Evolutionary conservation across 2,329 filamentous ascomycete species (phyloP).

Genomic region (Coniochaeta prunicola): DNA sequence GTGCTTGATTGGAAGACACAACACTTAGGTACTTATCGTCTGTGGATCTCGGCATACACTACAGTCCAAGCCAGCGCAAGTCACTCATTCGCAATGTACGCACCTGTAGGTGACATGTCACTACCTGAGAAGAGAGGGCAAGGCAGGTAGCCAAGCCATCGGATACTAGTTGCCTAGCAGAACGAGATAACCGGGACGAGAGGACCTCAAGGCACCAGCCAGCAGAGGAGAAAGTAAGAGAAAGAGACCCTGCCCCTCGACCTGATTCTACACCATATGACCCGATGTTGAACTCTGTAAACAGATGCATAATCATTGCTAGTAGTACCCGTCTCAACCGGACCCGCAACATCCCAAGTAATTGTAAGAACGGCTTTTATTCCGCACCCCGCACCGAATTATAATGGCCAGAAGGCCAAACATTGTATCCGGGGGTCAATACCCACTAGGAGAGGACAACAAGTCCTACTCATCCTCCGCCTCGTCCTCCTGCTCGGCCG

Average conservation of each 20-base stretch:
- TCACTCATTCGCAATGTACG: neutral
- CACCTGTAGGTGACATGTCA: neutral
- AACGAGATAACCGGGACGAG: neutral
- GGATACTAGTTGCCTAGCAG: neutral
- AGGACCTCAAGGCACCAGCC: no score
- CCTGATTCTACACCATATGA: no score
- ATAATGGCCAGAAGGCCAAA: neutral
- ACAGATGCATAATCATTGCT: neutral
- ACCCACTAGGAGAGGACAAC: neutral
- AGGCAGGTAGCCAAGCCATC: neutral
- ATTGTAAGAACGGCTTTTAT: neutral
- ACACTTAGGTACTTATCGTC: neutral
- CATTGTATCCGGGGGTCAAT: neutral
- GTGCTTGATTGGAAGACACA: neutral
- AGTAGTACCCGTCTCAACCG: neutral
- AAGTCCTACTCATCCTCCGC: constrained; percentile 8
- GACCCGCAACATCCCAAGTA: neutral
- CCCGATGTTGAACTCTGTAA: no score
- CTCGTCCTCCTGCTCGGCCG: constrained; percentile 5
- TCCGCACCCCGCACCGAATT: neutral
- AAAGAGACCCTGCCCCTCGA: neutral
- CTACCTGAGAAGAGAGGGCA: neutral
- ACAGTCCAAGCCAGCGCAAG: neutral
- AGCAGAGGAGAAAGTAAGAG: no score
- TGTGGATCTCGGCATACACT: neutral